A percentile compares a stretch with the other conserved stretches of the same genome.
These are phyloP conservation scores for Xylaria longipes DNA, from an alignment of 495 filamentous ascomycete genomes.

Conservation along the genomic window DNA sequence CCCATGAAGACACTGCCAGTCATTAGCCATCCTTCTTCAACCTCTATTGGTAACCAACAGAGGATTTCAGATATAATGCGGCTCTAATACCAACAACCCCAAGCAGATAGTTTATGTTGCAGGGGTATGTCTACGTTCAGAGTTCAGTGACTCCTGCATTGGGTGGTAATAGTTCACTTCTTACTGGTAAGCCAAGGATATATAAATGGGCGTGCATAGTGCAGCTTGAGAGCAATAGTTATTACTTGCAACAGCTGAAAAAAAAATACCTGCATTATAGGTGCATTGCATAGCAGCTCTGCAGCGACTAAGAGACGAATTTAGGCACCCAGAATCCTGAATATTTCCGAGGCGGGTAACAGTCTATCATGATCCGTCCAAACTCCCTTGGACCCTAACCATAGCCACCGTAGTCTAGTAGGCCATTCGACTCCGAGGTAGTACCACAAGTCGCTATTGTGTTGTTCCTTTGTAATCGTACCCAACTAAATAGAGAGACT, in stretches of 20 bases:
- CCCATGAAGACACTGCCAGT: neutral
- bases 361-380: neutral
- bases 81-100: constrained; percentile 11
- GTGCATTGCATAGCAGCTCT: constrained; percentile 20
- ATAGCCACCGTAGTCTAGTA: neutral
- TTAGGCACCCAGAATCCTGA: neutral
- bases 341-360: neutral
- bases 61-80: neutral
- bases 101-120: neutral
- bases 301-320: neutral
- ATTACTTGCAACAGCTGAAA: constrained; percentile 11
- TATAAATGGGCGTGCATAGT: constrained; percentile 7
- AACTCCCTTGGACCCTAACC: neutral
- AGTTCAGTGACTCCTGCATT: neutral
- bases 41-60: neutral
- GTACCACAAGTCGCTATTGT: neutral
- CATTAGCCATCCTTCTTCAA: neutral
- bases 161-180: neutral
- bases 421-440: neutral
- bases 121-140: neutral
- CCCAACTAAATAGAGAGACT: neutral
- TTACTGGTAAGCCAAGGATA: neutral
- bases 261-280: neutral
- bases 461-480: neutral
- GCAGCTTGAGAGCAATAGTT: neutral